phyloP scores from a whole-genome alignment of 371 early-diverging fungal genomes.

The Smittium culicis region DNA sequence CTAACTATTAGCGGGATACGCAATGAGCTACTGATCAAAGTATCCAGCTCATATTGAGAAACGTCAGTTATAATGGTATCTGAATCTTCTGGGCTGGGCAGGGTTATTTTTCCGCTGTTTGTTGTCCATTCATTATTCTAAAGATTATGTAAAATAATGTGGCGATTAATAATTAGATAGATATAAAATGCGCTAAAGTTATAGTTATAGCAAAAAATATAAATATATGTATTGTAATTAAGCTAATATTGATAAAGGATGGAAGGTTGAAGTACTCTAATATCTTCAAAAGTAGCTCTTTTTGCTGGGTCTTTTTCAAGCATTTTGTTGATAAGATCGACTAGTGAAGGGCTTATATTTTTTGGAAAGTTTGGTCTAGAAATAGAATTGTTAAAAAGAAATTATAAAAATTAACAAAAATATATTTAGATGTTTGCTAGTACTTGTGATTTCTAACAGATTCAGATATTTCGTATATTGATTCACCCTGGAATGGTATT shows the following conservation, averaged over 20 bases:
- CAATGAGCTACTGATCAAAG: conserved; percentile 54
- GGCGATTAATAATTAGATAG: too few species aligned
- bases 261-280: conserved; percentile 16
- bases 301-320: conserved; percentile 64
- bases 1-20: conserved; percentile 24
- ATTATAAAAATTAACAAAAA: conserved; percentile 20
- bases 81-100: conserved; percentile 60
- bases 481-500: conserved; percentile 73
- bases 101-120: conserved; percentile 41
- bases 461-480: conserved; percentile 59
- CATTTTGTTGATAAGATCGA: conserved; percentile 51
- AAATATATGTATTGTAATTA: neutral
- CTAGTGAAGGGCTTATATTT: conserved; percentile 26
- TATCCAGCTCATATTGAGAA: conserved; percentile 68
- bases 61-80: conserved; percentile 49
- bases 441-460: conserved; percentile 41
- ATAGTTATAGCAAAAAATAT: too few species aligned
- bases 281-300: conserved; percentile 62
- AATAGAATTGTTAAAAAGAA: neutral
- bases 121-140: conserved; percentile 80
- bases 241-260: neutral
- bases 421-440: neutral
- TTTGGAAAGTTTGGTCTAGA: conserved; percentile 18
- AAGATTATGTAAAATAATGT: too few species aligned
- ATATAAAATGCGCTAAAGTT: too few species aligned